phyloP scores from a whole-genome alignment of 202 grass and related monocot genomes.

The Dendrocalamus latiflorus region DNA sequence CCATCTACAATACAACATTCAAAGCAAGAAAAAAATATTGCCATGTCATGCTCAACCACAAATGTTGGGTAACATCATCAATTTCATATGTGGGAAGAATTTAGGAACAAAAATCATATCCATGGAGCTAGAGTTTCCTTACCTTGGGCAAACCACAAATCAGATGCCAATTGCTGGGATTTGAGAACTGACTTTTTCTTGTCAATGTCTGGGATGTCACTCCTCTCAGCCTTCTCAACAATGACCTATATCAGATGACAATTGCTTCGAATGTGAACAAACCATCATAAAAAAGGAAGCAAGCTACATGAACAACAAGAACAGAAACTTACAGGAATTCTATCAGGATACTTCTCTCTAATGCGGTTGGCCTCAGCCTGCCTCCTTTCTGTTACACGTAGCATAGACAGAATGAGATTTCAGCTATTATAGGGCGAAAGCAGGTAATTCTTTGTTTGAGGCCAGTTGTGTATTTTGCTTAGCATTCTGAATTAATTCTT shows the following conservation, averaged over 20 bases:
- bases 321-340: constrained; percentile 60
- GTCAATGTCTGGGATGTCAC: constrained; percentile 69
- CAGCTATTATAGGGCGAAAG: not conserved
- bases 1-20: too few relatives aligned
- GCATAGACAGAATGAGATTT: not conserved
- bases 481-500: constrained; percentile 9
- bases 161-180: too few relatives aligned
- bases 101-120: too few relatives aligned
- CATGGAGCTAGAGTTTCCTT: too few relatives aligned
- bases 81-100: too few relatives aligned
- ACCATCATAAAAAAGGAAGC: not conserved
- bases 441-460: not conserved
- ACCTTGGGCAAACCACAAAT: too few relatives aligned
- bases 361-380: constrained; percentile 84
- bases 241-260: constrained; percentile 59
- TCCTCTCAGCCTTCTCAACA: constrained; percentile 94
- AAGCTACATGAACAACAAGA: not conserved
- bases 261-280: not conserved
- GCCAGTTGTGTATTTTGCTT: not conserved
- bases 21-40: too few relatives aligned
- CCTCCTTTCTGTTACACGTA: constrained; percentile 73
- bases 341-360: constrained; percentile 94
- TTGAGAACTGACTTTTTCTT: too few relatives aligned
- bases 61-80: too few relatives aligned
- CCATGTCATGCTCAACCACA: too few relatives aligned